Conservation (phyloP, 345 rosid species). For the Populus pruinosa region DNA sequence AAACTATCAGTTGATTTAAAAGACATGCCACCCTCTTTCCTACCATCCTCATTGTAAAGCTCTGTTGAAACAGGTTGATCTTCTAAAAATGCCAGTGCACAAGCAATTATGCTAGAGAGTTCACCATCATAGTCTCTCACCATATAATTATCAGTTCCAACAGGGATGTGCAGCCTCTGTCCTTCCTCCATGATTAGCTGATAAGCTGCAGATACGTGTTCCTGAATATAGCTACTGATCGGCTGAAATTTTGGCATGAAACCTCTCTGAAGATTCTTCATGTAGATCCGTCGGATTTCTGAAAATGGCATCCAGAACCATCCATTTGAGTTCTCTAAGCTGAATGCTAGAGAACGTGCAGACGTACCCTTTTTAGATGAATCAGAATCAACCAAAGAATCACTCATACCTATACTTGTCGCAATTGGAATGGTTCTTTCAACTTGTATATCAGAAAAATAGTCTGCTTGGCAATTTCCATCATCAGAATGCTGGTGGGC, state of each 20-base stretch:
- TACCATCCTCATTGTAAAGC: slow-evolving; percentile 26
- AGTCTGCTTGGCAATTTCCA: slow-evolving; percentile 16
- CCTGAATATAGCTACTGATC: slow-evolving; percentile 35
- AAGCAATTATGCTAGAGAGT: slow-evolving; percentile 87
- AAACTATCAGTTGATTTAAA: slow-evolving; percentile 30
- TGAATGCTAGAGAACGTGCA: slow-evolving; percentile 32
- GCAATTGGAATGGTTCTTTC: slow-evolving; percentile 40
- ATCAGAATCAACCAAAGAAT: slow-evolving; percentile 21
- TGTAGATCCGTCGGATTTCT: slow-evolving; percentile 52
- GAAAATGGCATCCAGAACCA: slow-evolving; percentile 89
- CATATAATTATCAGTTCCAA: slow-evolving; percentile 46
- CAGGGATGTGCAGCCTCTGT: slow-evolving; percentile 65
- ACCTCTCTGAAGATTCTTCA: slow-evolving; percentile 58
- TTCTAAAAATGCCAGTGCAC: slow-evolving; percentile 63
- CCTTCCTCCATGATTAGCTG: slow-evolving; percentile 71
- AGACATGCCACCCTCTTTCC: slow-evolving; percentile 29
- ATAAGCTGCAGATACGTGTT: slow-evolving; percentile 40
- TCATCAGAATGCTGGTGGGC: slow-evolving; percentile 16
- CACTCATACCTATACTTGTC: slow-evolving; percentile 18
- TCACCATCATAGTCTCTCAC: slow-evolving; percentile 88
- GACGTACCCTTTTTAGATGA: slow-evolving; percentile 30
- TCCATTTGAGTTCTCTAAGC: slow-evolving; percentile 44
- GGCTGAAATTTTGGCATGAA: slow-evolving; percentile 51
- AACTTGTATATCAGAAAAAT: slow-evolving; percentile 18
- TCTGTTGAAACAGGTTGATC: slow-evolving; percentile 30